Conservation (phyloP, 768 basidiomycete species). For the Boletus rubescentipes region DNA sequence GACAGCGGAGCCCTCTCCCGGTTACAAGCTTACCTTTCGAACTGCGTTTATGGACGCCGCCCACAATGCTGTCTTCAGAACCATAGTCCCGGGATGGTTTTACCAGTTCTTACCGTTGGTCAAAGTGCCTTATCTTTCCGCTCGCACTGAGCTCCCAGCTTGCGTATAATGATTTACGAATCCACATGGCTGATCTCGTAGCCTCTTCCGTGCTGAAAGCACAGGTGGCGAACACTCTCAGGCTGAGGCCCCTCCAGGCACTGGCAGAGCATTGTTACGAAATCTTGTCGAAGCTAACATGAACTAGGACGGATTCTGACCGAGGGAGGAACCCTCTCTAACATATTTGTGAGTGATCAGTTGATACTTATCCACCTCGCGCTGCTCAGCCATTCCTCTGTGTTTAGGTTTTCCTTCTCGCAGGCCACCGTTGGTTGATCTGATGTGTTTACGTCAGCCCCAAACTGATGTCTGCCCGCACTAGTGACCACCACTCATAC, state of each 20-base stretch:
- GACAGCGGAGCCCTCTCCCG: slow-evolving; percentile 22
- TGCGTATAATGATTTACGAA: slow-evolving; percentile 38
- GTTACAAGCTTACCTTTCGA: slow-evolving; percentile 37
- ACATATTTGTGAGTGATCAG: slow-evolving; percentile 43
- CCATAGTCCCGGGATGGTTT: slow-evolving; percentile 36
- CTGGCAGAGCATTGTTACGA: slow-evolving; percentile 42
- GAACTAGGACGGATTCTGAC: slow-evolving; percentile 36
- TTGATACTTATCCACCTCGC: background rate
- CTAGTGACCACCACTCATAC: slow-evolving; percentile 51
- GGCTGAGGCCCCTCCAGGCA: slow-evolving; percentile 25
- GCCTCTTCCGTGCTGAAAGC: slow-evolving; percentile 36
- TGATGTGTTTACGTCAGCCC: background rate
- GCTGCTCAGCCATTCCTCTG: background rate
- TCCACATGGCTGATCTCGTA: slow-evolving; percentile 44
- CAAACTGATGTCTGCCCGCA: slow-evolving; percentile 3
- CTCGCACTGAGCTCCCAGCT: slow-evolving; percentile 27
- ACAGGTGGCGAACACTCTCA: slow-evolving; percentile 25
- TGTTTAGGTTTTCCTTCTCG: slow-evolving; percentile 43
- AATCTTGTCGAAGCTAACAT: slow-evolving; percentile 51
- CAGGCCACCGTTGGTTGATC: slow-evolving; percentile 43
- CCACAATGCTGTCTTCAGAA: slow-evolving; percentile 29
- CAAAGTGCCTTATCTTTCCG: slow-evolving; percentile 38
- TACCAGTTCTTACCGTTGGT: slow-evolving; percentile 20
- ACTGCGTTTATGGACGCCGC: slow-evolving; percentile 30
- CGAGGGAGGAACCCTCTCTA: slow-evolving; percentile 47